phyloP scores from a whole-genome alignment of 169 alveolate genomes.

The Babesia sp. region DNA sequence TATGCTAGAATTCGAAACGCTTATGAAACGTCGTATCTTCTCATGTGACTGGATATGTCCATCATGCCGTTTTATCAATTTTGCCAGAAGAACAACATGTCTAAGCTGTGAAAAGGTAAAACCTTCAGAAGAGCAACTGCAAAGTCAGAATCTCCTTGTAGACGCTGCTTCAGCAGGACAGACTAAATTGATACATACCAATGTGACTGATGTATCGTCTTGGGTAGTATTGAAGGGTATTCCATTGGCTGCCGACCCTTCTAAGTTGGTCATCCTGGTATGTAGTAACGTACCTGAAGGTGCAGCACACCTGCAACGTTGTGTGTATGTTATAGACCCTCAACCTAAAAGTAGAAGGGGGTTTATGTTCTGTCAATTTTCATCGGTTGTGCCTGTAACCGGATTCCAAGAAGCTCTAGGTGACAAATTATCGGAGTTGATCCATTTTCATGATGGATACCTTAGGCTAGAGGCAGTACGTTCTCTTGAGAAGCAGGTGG shows the following conservation, averaged over 20 bases:
- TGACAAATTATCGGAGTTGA: slow-evolving; percentile 16
- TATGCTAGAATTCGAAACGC: slow-evolving; percentile 15
- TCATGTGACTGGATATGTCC: slow-evolving; percentile 78
- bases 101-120: slow-evolving; percentile 42
- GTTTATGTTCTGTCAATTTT: slow-evolving; percentile 52
- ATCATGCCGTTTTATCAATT: slow-evolving; percentile 72
- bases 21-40: slow-evolving; percentile 23
- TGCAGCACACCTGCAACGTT: slow-evolving; percentile 47
- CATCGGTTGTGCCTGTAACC: slow-evolving; percentile 3
- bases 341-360: slow-evolving; percentile 31
- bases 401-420: slow-evolving; percentile 18
- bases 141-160: slow-evolving; percentile 43
- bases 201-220: slow-evolving; percentile 51
- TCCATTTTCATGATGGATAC: slow-evolving; percentile 22
- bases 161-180: slow-evolving; percentile 40
- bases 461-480: slow-evolving; percentile 50
- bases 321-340: slow-evolving; percentile 49
- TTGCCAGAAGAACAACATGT: slow-evolving; percentile 62
- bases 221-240: slow-evolving; percentile 58
- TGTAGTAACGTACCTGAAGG: slow-evolving; percentile 28
- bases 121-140: slow-evolving; percentile 54
- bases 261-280: slow-evolving; percentile 24
- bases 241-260: slow-evolving; percentile 40
- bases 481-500: slow-evolving; percentile 59
- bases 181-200: slow-evolving; percentile 44